Conservation (phyloP, 1,139 yeast species). For the Hyphopichia buzzinii region DNA sequence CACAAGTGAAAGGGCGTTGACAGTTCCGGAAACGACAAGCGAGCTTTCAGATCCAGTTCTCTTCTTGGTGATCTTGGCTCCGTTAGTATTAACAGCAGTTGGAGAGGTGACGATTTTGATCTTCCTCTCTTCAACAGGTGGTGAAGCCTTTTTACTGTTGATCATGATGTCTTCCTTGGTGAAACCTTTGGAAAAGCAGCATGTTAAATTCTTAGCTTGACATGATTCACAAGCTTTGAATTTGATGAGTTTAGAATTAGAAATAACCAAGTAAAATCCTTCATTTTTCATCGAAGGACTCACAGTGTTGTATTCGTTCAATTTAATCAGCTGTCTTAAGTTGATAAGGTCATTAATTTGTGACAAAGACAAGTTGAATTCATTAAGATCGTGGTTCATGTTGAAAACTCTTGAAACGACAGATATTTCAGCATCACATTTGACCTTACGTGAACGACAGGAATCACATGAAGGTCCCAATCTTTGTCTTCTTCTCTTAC, state of each 20-base stretch:
- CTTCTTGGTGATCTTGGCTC: slow-evolving; percentile 1
- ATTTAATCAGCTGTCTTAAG: slow-evolving; percentile 4
- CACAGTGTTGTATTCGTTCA: slow-evolving; percentile 1
- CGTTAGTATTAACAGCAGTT: not conserved
- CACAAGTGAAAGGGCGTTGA: not conserved
- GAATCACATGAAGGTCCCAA: slow-evolving; percentile 75
- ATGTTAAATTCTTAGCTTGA: slow-evolving; percentile 37
- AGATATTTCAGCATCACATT: slow-evolving; percentile 65
- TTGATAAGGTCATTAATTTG: slow-evolving; percentile 7
- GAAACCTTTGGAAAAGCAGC: slow-evolving; percentile 57
- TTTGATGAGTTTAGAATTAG: slow-evolving; percentile 42
- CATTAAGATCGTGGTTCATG: slow-evolving; percentile 6
- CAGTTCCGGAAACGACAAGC: not conserved
- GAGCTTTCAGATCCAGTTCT: not conserved
- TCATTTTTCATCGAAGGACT: not conserved
- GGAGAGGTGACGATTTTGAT: slow-evolving; percentile 1
- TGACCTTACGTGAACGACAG: slow-evolving; percentile 69
- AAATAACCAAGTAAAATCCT: slow-evolving; percentile 13
- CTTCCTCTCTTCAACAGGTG: slow-evolving; percentile 5
- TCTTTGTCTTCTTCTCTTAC: slow-evolving; percentile 52
- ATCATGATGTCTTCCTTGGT: slow-evolving; percentile 53
- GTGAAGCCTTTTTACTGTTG: slow-evolving; percentile 17
- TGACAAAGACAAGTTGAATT: slow-evolving; percentile 9
- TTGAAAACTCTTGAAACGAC: slow-evolving; percentile 15
- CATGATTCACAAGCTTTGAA: slow-evolving; percentile 54